phyloP scores from a whole-genome alignment of 371 early-diverging fungal species.

The Mortierella sp. region DNA sequence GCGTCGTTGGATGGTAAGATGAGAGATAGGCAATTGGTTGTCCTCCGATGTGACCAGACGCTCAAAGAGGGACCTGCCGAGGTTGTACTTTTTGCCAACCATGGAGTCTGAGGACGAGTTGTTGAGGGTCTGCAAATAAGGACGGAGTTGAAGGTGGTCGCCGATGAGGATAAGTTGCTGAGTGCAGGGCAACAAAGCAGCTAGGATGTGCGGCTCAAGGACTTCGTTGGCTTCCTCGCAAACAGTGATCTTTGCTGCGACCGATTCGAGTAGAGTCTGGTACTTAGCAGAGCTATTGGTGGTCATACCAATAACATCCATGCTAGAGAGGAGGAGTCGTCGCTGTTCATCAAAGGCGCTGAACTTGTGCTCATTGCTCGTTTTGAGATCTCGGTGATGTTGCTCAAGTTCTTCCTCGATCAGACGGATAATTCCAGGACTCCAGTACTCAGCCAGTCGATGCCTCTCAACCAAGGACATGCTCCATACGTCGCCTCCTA shows the following conservation, averaged over 20 bases:
- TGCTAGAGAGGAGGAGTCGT: constrained; percentile 38
- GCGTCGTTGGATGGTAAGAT: constrained; percentile 76
- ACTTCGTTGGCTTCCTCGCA: constrained; percentile 88
- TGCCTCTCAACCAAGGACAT: constrained; percentile 60
- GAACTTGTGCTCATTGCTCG: constrained; percentile 25
- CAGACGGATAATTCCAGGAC: constrained; percentile 21
- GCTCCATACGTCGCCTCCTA: constrained; percentile 59
- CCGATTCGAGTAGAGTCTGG: constrained; percentile 64
- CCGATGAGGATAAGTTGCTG: constrained; percentile 84
- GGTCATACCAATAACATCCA: constrained; percentile 64
- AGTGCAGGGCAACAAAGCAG: constrained; percentile 65
- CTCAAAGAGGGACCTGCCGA: constrained; percentile 80
- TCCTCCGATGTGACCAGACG: constrained; percentile 63
- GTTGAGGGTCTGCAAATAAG: constrained; percentile 56
- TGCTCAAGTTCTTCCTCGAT: constrained; percentile 23
- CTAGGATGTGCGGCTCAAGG: constrained; percentile 78
- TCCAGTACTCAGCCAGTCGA: constrained; percentile 59
- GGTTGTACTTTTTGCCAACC: constrained; percentile 58
- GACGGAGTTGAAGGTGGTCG: constrained; percentile 80
- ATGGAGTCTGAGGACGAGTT: constrained; percentile 48
- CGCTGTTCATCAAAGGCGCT: constrained; percentile 49
- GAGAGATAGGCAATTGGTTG: constrained; percentile 62
- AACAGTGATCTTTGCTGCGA: constrained; percentile 69
- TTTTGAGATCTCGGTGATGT: constrained; percentile 25
- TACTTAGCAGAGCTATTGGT: constrained; percentile 66